phyloP scores from a whole-genome alignment of 202 grass and related monocot genomes.

The Schoenoplectus triqueter region DNA sequence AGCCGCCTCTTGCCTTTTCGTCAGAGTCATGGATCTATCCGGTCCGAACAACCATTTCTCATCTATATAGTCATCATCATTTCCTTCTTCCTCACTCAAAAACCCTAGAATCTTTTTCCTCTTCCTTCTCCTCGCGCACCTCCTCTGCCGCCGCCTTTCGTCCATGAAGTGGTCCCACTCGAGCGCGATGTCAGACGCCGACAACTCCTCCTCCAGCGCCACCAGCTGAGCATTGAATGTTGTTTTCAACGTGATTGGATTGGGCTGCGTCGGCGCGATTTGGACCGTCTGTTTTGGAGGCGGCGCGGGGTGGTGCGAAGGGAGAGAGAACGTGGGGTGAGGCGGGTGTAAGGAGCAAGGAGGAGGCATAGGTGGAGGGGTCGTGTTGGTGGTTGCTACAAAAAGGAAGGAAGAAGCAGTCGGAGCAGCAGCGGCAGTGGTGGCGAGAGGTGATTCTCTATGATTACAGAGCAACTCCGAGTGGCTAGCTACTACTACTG shows the following conservation, averaged over 20 bases:
- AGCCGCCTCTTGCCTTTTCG: conserved; percentile 39
- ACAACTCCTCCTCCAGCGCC: conserved; percentile 26
- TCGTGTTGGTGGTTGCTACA: background rate
- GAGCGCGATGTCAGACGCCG: background rate
- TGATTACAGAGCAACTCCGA: background rate
- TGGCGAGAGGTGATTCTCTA: background rate
- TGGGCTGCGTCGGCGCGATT: background rate
- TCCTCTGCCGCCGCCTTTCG: conserved; percentile 23
- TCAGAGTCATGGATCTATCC: conserved; percentile 40
- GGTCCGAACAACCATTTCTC: conserved; percentile 24
- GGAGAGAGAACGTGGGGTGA: conserved; percentile 35
- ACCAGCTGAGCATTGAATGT: conserved; percentile 4
- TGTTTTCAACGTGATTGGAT: background rate
- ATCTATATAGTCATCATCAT: background rate
- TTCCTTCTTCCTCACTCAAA: background rate
- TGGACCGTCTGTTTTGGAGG: conserved; percentile 24
- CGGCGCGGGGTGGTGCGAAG: conserved; percentile 20
- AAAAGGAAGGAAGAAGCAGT: background rate
- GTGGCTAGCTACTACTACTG: background rate
- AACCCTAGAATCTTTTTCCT: conserved; percentile 8
- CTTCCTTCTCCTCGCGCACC: conserved; percentile 3
- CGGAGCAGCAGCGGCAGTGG: background rate
- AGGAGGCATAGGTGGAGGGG: conserved; percentile 14
- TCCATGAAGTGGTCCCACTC: conserved; percentile 30
- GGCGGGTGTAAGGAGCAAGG: conserved; percentile 41